Conservation (phyloP, 2,329 filamentous ascomycete genomes). For the Phoma sp. region DNA sequence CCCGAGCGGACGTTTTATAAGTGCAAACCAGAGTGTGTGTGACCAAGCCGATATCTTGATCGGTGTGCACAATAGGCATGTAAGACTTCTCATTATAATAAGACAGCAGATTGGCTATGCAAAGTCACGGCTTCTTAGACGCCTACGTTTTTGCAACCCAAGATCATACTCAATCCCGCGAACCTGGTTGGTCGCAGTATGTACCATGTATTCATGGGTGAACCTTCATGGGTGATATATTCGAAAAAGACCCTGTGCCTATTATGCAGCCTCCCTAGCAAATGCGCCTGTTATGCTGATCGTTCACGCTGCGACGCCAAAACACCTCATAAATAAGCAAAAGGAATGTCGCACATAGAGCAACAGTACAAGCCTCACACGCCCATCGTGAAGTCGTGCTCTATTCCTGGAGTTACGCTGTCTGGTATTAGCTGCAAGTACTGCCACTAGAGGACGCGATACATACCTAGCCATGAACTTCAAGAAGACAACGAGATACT, state of each 20-base stretch:
- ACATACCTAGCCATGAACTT: constrained; percentile 68
- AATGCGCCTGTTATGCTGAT: constrained; percentile 11
- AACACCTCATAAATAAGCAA: not conserved
- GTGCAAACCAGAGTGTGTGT: too few relatives aligned
- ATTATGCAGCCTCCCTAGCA: not conserved
- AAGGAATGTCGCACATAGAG: not conserved
- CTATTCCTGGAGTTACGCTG: constrained; percentile 91
- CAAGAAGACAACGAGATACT: constrained; percentile 85
- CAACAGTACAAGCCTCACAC: constrained; percentile 60
- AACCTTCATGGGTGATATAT: too few relatives aligned
- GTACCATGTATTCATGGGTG: too few relatives aligned
- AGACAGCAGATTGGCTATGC: too few relatives aligned
- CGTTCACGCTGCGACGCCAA: not conserved
- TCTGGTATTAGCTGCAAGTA: constrained; percentile 68
- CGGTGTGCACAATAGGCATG: too few relatives aligned
- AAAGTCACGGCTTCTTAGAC: too few relatives aligned
- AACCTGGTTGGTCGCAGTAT: not conserved
- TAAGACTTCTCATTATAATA: too few relatives aligned
- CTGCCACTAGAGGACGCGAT: not conserved
- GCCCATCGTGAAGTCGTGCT: constrained; percentile 97
- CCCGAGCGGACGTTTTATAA: too few relatives aligned
- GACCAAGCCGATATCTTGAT: too few relatives aligned
- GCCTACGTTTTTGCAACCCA: too few relatives aligned
- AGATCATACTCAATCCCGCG: too few relatives aligned
- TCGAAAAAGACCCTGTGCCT: not conserved